phyloP scores from a whole-genome alignment of 2,329 filamentous ascomycete species.

The Alternaria atra region DNA sequence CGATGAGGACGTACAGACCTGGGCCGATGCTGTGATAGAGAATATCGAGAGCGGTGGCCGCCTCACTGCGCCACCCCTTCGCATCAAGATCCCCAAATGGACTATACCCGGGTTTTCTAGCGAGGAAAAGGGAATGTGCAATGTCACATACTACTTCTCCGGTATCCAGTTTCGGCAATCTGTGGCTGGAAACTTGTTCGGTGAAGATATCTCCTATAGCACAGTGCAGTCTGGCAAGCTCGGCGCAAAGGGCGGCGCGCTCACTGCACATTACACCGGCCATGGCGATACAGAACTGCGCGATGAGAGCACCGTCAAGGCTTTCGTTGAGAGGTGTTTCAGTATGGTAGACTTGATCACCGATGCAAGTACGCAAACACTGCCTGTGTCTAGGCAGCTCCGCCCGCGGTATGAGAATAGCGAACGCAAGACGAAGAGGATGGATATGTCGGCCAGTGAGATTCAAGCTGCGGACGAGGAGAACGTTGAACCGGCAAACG shows the following conservation, averaged over 20 bases:
- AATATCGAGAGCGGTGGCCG: conserved; percentile 41
- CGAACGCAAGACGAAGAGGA: conserved; percentile 22
- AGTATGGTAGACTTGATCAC: conserved; percentile 33
- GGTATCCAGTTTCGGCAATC: conserved; percentile 42
- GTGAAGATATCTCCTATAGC: conserved; percentile 23
- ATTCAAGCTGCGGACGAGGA: neutral
- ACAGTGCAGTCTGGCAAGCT: conserved; percentile 42
- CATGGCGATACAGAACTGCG: conserved; percentile 8
- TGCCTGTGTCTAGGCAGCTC: conserved; percentile 19
- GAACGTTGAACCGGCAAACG: neutral
- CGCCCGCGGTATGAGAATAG: conserved; percentile 26
- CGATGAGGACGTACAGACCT: conserved; percentile 25
- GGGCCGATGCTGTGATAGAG: conserved; percentile 26
- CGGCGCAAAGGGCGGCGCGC: conserved; percentile 29
- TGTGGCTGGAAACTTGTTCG: conserved; percentile 24
- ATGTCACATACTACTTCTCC: conserved; percentile 40
- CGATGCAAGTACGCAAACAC: conserved; percentile 25
- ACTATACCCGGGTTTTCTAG: conserved; percentile 28
- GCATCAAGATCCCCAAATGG: conserved; percentile 42
- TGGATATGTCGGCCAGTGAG: neutral
- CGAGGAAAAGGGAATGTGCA: conserved; percentile 14
- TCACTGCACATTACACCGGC: conserved; percentile 28
- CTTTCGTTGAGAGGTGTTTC: conserved; percentile 32
- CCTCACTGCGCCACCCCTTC: conserved; percentile 40
- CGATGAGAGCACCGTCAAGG: conserved; percentile 17